Evolutionary conservation across 1,284 basidiomycete genomes (phyloP).

Genomic region (Stygiomarasmius scandens): DNA sequence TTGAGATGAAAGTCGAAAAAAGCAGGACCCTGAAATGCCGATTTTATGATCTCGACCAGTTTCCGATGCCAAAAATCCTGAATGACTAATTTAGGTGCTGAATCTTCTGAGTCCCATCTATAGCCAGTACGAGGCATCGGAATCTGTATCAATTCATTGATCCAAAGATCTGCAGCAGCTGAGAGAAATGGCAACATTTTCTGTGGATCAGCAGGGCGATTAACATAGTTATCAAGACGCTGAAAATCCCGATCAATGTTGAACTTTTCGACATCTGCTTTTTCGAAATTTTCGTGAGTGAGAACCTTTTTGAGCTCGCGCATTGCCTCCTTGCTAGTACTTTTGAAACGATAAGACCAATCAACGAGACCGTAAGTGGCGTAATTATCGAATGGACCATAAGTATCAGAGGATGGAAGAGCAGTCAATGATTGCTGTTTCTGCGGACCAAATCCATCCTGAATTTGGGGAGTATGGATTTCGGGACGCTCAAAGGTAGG

Average conservation of each 20-base stretch:
- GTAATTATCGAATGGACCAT: background rate
- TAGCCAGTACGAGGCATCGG: background rate
- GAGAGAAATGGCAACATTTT: background rate
- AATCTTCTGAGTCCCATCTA: background rate
- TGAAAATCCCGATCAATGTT: background rate
- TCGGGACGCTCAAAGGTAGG: too few species aligned
- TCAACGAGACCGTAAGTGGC: conserved; percentile 2
- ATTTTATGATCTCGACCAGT: conserved; percentile 1
- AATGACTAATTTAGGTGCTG: conserved; percentile 1
- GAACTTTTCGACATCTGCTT: conserved; percentile 1
- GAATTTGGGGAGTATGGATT: too few species aligned
- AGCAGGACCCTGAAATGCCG: background rate
- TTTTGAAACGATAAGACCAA: background rate
- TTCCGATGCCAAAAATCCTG: background rate
- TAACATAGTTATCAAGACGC: background rate
- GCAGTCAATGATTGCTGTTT: background rate
- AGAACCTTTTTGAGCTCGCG: conserved; percentile 4
- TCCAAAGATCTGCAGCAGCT: conserved; percentile 2
- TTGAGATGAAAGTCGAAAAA: conserved; percentile 5
- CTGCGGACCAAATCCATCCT: too few species aligned
- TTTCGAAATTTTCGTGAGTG: conserved; percentile 1
- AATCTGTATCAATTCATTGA: background rate
- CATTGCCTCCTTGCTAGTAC: background rate
- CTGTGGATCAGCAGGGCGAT: background rate
- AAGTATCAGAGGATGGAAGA: background rate